Evolutionary conservation across 768 basidiomycete genomes (phyloP), one percentile per base, ranked within the genome.

Genomic region (Boletus edulis): DNA sequence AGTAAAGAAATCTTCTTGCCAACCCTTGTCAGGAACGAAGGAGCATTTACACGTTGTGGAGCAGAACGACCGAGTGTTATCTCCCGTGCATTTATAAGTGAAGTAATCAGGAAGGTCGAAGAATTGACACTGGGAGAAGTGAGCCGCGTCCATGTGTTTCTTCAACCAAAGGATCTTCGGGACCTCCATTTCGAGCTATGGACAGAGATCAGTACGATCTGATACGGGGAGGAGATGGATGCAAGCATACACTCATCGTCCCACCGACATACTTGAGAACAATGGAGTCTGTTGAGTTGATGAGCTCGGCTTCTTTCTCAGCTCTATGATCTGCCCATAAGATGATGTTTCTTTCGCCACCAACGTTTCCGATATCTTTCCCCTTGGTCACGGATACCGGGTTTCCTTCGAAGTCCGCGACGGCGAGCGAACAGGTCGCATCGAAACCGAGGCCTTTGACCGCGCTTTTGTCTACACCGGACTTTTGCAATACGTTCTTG

Each of bases 311-410:
- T 68, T 99, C 94, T 66, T 87, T 79, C 73, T 92, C 88, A 0
- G 97, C 96, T 47, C 96, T 83, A 72, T 97, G 94, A 72, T 98
- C 95, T 3, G 95, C 96, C 97, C 96, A 99, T 1, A 99, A 78
- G 41, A 98, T 83, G 55, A 98, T 80, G 70, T 98, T 94, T 57
- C 91, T 81, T 60, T 90, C 87, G 17, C 89, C 90, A 18, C 66
- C 73, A 20, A 56, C 14, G 49, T 76, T 68, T 3, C 90, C 93
- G 2, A 91, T 72, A 20, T 76, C 69, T 3, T 80, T 74, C 1
- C 87, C 90, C 44, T 80, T 83, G 3, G 88, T 91, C 37, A 99
- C 85, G 8, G 76, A 73, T 20, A 97, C 76, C 0, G 94, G 89
- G 38, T 81, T 73, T 7, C 94, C 94, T 15, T 85, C 67, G 46